Conservation (phyloP, 2,329 filamentous ascomycete genomes). For the Mycosphaerella arachidis region DNA sequence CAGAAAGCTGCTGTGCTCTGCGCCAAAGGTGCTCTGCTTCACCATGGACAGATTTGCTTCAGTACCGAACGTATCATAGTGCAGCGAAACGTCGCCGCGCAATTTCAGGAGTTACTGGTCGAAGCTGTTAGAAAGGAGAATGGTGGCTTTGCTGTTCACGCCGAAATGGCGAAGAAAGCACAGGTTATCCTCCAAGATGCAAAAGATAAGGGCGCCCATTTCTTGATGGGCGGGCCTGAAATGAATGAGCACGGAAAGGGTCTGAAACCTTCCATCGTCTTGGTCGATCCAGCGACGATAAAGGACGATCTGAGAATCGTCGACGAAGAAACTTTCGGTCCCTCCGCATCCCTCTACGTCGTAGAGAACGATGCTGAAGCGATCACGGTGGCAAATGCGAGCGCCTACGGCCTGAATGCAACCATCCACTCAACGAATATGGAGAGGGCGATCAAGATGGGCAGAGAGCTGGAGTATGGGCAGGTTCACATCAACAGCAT, state of each 20-base stretch:
- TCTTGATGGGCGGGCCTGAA: constrained; percentile 22
- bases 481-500: constrained; percentile 7
- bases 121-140: constrained; percentile 2
- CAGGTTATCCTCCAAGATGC: constrained; percentile 26
- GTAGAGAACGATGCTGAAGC: constrained; percentile 26
- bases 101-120: constrained; percentile 18
- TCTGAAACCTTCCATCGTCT: constrained; percentile 20
- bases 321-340: constrained; percentile 31
- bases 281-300: constrained; percentile 1
- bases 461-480: constrained; percentile 6
- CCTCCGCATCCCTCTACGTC: constrained; percentile 23
- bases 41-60: constrained; percentile 38
- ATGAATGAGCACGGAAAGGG: constrained; percentile 6
- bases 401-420: constrained; percentile 29
- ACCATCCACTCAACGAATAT: constrained; percentile 28
- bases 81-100: constrained; percentile 15
- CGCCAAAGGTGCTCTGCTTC: constrained; percentile 27
- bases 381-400: constrained; percentile 21
- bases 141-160: constrained; percentile 18
- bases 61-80: constrained; percentile 35
- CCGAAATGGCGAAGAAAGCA: constrained; percentile 30
- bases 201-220: constrained; percentile 22
- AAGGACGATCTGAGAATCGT: constrained; percentile 21
- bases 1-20: constrained; percentile 32
- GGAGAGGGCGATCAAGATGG: constrained; percentile 24